phyloP scores from a whole-genome alignment of 2,329 filamentous ascomycete genomes.

The Apiospora pterosperma region DNA sequence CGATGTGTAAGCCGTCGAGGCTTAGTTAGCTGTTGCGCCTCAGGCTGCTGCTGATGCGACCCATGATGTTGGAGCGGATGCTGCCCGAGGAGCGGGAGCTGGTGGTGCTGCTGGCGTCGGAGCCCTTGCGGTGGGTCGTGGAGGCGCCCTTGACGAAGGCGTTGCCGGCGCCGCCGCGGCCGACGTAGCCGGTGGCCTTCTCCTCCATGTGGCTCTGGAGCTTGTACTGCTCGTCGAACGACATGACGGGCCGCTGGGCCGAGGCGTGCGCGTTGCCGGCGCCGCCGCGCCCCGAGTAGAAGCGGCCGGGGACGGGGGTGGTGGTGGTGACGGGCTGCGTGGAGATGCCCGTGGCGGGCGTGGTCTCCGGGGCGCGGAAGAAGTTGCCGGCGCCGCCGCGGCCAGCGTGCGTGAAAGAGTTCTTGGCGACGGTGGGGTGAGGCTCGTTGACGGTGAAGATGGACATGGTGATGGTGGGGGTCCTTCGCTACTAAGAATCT shows the following conservation, averaged over 20 bases:
- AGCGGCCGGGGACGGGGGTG: conserved; percentile 42
- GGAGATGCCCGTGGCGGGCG: conserved; percentile 41
- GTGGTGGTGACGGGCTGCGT: conserved; percentile 41
- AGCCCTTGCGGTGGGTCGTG: conserved; percentile 19
- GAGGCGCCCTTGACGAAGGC: conserved; percentile 25
- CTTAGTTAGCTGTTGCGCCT: conserved; percentile 15
- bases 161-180: conserved; percentile 64
- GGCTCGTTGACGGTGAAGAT: conserved; percentile 45
- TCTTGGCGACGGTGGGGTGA: conserved; percentile 42
- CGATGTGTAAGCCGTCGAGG: not conserved
- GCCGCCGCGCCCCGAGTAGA: conserved; percentile 65
- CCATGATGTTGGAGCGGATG: conserved; percentile 32
- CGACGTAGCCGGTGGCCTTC: conserved; percentile 55
- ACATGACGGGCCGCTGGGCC: conserved; percentile 53
- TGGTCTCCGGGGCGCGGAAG: conserved; percentile 42
- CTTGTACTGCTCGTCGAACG: conserved; percentile 65
- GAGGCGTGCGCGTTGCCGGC: conserved; percentile 60
- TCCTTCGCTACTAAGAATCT: not conserved
- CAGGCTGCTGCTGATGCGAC: conserved; percentile 34
- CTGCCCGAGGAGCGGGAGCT: conserved; percentile 27
- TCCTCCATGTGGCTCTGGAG: conserved; percentile 51
- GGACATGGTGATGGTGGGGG: conserved; percentile 30
- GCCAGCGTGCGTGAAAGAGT: conserved; percentile 49
- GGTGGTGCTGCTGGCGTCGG: conserved; percentile 25
- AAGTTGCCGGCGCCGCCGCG: conserved; percentile 56